Conservation (phyloP, 2,329 filamentous ascomycete species). For the Colletotrichum falcatum region DNA sequence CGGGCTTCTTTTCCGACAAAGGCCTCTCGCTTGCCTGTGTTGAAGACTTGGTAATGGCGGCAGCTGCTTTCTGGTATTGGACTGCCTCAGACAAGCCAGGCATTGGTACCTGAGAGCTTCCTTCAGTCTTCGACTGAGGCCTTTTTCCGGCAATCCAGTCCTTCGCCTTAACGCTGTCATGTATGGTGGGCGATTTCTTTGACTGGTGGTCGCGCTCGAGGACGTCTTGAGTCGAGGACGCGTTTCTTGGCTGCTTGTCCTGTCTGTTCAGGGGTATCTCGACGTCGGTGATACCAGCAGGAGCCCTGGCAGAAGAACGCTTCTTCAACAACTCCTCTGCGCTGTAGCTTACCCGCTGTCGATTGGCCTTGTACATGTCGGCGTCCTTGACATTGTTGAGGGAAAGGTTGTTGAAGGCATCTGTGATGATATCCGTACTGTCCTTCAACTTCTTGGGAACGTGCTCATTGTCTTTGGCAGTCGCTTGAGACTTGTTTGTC, state of each 20-base stretch:
- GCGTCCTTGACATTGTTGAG: conserved; percentile 26
- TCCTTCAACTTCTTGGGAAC: too few relatives aligned
- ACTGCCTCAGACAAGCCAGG: conserved; percentile 18
- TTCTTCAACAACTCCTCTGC: conserved; percentile 6
- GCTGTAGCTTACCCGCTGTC: conserved; percentile 18
- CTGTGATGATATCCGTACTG: neutral
- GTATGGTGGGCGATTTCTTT: neutral
- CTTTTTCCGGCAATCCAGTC: neutral
- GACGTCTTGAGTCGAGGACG: neutral
- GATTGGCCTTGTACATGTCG: conserved; percentile 28
- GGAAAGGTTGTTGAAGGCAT: conserved; percentile 26
- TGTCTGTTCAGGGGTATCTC: conserved; percentile 15
- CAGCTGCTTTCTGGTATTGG: conserved; percentile 2
- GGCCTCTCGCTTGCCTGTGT: neutral
- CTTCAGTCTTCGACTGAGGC: neutral
- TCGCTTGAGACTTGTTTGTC: too few relatives aligned
- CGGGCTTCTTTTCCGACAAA: neutral
- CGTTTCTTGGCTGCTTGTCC: neutral
- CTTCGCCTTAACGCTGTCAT: neutral
- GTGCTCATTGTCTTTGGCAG: neutral
- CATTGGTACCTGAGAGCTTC: neutral
- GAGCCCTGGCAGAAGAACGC: conserved; percentile 12
- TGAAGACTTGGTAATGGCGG: neutral
- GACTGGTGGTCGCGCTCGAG: neutral
- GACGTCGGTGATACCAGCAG: conserved; percentile 22